Base-by-base conservation (phyloP, 768 basidiomycete genomes). In the Pleurotus salmoneostramineus region DNA sequence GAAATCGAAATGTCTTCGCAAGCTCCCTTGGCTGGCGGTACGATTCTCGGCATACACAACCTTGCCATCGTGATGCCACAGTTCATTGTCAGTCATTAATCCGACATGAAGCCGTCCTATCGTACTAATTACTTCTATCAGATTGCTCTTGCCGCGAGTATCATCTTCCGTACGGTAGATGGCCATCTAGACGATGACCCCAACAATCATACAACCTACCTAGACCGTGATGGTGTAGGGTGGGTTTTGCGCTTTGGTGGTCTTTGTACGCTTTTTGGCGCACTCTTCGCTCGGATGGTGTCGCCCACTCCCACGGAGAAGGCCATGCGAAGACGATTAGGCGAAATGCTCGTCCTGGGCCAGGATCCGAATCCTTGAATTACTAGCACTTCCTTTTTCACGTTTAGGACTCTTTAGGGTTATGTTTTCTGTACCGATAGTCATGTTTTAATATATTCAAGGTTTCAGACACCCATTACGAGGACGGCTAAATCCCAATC, bases 211-310 rank as follows among this genome's bases (percentile, higher is more conserved):
- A 75, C 74, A 57, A 83, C 83, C 10, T 92, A 89, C 69, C 78
- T 82, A 58, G 91, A 89, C 34, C 94, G 93, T 76, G 88, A 86
- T 56, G 95, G 95, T 35, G 93, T 97, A 32, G 92, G 89, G 2
- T 97, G 95, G 94, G 91, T 96, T 5, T 73, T 98, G 57, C 85
- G 94, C 14, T 96, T 96, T 65, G 95, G 95, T 50, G 95, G 95
- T 37, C 67, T 93, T 6, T 93, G 91, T 69, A 86, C 95, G 0
- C 72, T 97, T 74, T 83, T 87, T 36, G 95, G 92, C 33, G 95
- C 94, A 3, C 62, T 83, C 3, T 79, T 91, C 62, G 88, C 89
- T 33, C 86, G 91, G 49, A 85, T 80, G 75, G 92, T 97, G 0
- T 86, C 95, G 11, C 92, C 87, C 0, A 98, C 95, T 17, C 89